A percentile compares a stretch with the other conserved stretches of the same genome.
Conservation (phyloP, 331 rosid genomes). For the Malus hybrid region DNA sequence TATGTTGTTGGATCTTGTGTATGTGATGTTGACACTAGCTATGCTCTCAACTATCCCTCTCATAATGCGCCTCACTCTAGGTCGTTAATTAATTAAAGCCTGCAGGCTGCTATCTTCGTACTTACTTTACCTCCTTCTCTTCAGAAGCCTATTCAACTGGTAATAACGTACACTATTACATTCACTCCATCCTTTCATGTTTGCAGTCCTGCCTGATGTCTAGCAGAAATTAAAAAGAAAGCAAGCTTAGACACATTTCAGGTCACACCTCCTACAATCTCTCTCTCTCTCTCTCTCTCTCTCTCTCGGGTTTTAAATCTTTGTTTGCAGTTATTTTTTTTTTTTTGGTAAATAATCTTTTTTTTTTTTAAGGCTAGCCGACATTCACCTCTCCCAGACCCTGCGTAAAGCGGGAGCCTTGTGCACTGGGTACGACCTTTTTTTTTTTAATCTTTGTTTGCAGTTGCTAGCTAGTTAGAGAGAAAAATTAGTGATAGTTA, state of each 20-base stretch:
- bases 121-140: not conserved
- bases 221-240: not conserved
- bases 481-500: not conserved
- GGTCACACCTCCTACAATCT: not conserved
- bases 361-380: too few species aligned
- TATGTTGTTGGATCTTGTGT: conserved; percentile 12
- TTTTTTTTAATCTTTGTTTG: not conserved
- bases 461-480: not conserved
- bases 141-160: not conserved
- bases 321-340: not conserved
- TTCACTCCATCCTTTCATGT: not conserved
- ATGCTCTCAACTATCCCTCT: not conserved
- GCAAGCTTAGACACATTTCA: not conserved
- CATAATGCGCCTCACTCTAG: not conserved
- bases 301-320: not conserved
- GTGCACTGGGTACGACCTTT: too few species aligned
- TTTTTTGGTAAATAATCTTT: not conserved
- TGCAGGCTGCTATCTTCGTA: not conserved
- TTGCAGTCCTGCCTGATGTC: not conserved
- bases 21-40: not conserved
- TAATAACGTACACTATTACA: not conserved
- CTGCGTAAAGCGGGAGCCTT: too few species aligned
- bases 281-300: not conserved
- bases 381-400: too few species aligned
- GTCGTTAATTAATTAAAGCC: conserved; percentile 3